Base-by-base conservation (phyloP, 768 basidiomycete species). In the Crucibulum laeve region DNA sequence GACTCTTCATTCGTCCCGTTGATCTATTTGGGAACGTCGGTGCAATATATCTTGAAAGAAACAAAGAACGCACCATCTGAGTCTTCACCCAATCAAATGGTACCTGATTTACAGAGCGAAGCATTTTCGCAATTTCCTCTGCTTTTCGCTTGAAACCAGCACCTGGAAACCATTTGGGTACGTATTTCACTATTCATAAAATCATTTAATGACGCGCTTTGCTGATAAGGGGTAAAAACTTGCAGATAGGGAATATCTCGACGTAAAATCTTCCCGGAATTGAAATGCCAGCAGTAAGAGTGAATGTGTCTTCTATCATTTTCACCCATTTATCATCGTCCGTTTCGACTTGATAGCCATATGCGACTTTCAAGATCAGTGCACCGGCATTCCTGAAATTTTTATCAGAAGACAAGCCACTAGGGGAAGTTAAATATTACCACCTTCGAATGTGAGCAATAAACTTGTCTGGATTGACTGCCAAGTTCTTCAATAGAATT, bases 111-210 rank as follows among this genome's bases (percentile, higher is more conserved):
- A 40, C 26, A 24, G 28, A 24, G 13, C 38, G 44, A n/a, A 44
- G 41, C 2, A 35, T 33, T 25, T 34, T 25, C 23, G 41, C 51
- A 4, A 40, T 42, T 8, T n/a, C 8, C 21, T 35, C 34, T 40
- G 44, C 47, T 3, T 46, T 35, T n/a, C 37, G 26, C 17, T 53
- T 45, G 38, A 53, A 53, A 15, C 30, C 14, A 13, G 45, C 30
- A 2, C 51, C 51, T 0, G 51, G 51, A 18, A 53, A 39, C 51
- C 51, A 53, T 14, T 23, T 38, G 6, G 51, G 51, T 14, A 53
- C 18, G 38, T 49, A 21, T 36, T 49, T 53, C 28, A 30, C 28
- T 30, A 30, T 30, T 30, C n/a, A 30, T 8, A n/a, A 8, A n/a
- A 30, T 8, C 8, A 30, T 30, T n/a, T 8, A 30, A 8, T 30